Conservation (phyloP, 805 yeast species). For the Peterozyma toletana region DNA sequence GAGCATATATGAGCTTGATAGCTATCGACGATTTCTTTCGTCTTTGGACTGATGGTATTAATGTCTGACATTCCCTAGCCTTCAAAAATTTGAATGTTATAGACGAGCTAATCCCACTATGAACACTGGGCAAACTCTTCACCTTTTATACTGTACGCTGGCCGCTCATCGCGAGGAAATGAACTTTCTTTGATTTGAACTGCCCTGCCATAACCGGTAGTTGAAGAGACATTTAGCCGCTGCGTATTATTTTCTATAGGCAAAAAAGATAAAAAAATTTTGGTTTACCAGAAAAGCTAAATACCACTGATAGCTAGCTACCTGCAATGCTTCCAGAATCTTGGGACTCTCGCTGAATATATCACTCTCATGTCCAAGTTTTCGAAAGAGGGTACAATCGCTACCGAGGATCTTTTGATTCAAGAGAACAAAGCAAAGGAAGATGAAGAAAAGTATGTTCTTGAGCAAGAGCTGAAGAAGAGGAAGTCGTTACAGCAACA, state of each 20-base stretch:
- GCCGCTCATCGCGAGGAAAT: no score
- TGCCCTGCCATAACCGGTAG: no score
- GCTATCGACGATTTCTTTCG: conserved; percentile 7
- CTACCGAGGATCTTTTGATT: conserved; percentile 10
- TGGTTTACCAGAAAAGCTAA: no score
- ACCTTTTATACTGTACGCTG: no score
- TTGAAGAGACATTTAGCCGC: no score
- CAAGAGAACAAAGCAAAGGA: conserved; percentile 13
- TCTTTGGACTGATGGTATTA: not conserved
- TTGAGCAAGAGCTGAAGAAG: conserved; percentile 16
- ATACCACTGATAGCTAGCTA: no score
- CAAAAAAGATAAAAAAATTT: no score
- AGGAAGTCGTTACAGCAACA: conserved; percentile 36
- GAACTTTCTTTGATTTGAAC: not conserved
- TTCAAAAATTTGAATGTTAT: not conserved
- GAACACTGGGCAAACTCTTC: not conserved
- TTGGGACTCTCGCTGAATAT: not conserved
- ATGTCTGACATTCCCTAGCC: not conserved
- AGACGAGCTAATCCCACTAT: not conserved
- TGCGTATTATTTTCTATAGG: no score
- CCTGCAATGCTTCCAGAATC: no score
- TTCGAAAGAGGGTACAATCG: conserved; percentile 15
- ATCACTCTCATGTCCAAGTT: conserved; percentile 10
- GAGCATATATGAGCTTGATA: conserved; percentile 13
- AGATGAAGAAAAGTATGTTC: conserved; percentile 10